Conservation (phyloP, 2,329 filamentous ascomycete genomes). For the Lasiodiplodia sp. region DNA sequence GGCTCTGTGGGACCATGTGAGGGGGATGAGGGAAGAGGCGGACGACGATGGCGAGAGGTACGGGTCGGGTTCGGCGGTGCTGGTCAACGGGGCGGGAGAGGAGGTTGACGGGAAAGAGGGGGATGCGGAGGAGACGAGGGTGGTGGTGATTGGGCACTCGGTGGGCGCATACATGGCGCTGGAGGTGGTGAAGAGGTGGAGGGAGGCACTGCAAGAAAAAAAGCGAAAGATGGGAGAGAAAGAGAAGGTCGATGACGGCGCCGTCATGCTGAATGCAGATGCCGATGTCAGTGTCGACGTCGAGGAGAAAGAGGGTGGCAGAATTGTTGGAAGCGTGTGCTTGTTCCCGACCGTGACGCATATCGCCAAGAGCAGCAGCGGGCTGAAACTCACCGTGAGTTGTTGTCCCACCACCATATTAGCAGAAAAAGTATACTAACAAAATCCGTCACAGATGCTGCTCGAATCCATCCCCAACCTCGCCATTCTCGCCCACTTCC, state of each 20-base stretch:
- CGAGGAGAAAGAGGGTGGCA: constrained; percentile 1
- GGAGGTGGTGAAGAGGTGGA: constrained; percentile 47
- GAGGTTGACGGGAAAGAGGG: constrained; percentile 8
- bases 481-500: constrained; percentile 39
- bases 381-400: constrained; percentile 50
- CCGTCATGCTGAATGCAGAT: not conserved
- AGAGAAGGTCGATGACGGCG: constrained; percentile 34
- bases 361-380: constrained; percentile 53
- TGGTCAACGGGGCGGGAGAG: constrained; percentile 32
- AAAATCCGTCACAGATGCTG: constrained; percentile 25
- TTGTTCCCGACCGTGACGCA: constrained; percentile 58
- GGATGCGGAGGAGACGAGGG: constrained; percentile 28
- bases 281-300: not conserved
- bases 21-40: constrained; percentile 29
- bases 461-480: constrained; percentile 31
- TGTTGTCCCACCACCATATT: not conserved
- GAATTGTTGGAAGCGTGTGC: constrained; percentile 39
- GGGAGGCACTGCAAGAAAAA: constrained; percentile 36
- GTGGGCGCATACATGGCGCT: constrained; percentile 56
- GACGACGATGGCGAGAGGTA: constrained; percentile 42
- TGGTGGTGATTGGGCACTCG: constrained; percentile 56
- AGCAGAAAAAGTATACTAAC: not conserved
- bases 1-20: constrained; percentile 51
- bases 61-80: constrained; percentile 44
- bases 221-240: constrained; percentile 9